phyloP scores from a whole-genome alignment of 148 eudicot genomes.

The Fagopyrum homotropicum region DNA sequence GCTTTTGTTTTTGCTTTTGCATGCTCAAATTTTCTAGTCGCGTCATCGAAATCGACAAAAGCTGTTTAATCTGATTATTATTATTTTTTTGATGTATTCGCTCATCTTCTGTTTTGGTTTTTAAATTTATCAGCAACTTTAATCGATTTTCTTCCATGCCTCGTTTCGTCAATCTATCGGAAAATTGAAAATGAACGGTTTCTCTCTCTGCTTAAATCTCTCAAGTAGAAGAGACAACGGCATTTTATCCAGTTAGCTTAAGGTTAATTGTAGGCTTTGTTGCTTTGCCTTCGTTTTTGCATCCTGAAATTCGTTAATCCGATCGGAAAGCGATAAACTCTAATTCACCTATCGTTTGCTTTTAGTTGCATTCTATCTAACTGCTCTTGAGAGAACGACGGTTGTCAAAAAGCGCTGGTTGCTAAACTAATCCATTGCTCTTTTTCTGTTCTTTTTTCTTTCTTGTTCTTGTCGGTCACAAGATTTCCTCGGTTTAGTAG shows the following conservation, averaged over 20 bases:
- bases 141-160: too few species aligned
- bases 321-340: too few species aligned
- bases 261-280: not conserved
- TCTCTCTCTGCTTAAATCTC: slow-evolving; percentile 25
- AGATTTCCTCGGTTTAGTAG: not conserved
- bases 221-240: not conserved
- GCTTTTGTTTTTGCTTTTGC: too few species aligned
- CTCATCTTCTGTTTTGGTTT: too few species aligned
- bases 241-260: not conserved
- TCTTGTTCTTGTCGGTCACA: slow-evolving; percentile 10
- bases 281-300: not conserved
- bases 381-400: not conserved
- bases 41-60: too few species aligned
- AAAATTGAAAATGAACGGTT: too few species aligned
- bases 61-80: too few species aligned
- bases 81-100: too few species aligned
- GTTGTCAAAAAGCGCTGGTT: not conserved
- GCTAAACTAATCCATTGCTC: not conserved
- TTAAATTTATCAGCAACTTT: too few species aligned
- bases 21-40: too few species aligned
- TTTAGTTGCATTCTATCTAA: not conserved
- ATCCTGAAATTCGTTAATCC: not conserved
- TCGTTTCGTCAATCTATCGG: too few species aligned
- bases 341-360: too few species aligned
- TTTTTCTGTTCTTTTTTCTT: not conserved